Evolutionary conservation across 78 protist genomes (phyloP), one percentile per base, ranked within the genome.

Genomic region (Protostelium mycophagum): DNA sequence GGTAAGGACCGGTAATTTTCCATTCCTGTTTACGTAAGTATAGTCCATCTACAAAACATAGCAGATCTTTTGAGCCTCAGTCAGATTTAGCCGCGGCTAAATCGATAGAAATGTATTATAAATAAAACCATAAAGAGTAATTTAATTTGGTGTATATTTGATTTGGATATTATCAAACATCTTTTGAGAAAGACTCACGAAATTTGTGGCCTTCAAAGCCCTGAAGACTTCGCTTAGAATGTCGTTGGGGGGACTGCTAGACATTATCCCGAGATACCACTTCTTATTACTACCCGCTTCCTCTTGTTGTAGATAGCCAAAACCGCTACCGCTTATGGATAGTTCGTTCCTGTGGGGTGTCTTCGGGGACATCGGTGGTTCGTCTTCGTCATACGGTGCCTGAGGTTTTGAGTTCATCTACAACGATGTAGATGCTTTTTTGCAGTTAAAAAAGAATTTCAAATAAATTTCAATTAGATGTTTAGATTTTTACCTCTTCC

Each of bases 1-100:
- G 92, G 51, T 87, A 93, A 29, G 95, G 95, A 29, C 95, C 95
- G 34, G 95, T 93, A 37, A 83, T 38, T 63, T 93, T 93, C 95
- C 95, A 93, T 88, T 90, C 91, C 95, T 92, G 31, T 85, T 5
- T 37, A 5, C 16, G 29, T 37, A 5, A 16, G n/a, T n/a, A 23
- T 16, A 85, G 36, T 16, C 36, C 5, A 85, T 37, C 86, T 85
- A 25, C 16, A 36, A 5, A 85, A 23, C 16, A 16, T 36, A 16
- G 5, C 16, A 5, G 86, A 85, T 37, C n/a, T n/a, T n/a, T n/a
- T n/a, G n/a, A n/a, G n/a, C n/a, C n/a, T n/a, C n/a, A n/a, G n/a
- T n/a, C n/a, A n/a, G n/a, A n/a, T n/a, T n/a, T n/a, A n/a, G n/a
- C n/a, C n/a, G n/a, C n/a, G n/a, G n/a, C n/a, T n/a, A n/a, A n/a